Base-by-base conservation (phyloP, 2,329 filamentous ascomycete species). In the Alternaria brassicicola region DNA sequence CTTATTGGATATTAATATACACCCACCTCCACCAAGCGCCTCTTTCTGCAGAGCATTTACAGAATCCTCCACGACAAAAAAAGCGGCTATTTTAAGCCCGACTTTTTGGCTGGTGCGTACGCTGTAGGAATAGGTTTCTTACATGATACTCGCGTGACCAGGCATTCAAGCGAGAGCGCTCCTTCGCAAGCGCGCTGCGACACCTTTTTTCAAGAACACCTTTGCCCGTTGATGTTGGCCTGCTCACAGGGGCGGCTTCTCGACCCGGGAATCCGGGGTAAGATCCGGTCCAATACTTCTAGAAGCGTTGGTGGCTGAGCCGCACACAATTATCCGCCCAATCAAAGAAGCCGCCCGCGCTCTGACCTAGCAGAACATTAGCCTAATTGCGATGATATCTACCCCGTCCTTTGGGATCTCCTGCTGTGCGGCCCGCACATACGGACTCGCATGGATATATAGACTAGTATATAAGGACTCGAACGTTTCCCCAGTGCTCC, bases 271-370 rank as follows among this genome's bases (percentile, higher is more conserved):
- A 43, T 57, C 49, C 52, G 57, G 57, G 60, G 30, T 48, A 9
- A 54, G 35, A 30, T 52, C 60, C 60, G 56, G 57, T 48, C 38
- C 53, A 62, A 52, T 54, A 57, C 60, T 57, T 52, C 60, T 46
- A 60, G 57, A 60, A 57, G 30, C 49, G 60, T 62, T 62, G 57
- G 57, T 62, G 60, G 60, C 60, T 60, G 39, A 57, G 57, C 45
- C 57, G 43, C 53, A 54, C 50, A 26, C 39, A 25, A 39, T 39
- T 39, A 36, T 36, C 36, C 47, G 12, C 30, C 59, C 55, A 62
- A 63, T 63, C 46, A 57, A 51, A 46, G 15, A 35, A 52, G 45
- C 26, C 54, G 57, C 41, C 42, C 26, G 49, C 25, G 51, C 60
- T 57, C 60, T 43, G 49, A 51, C 38, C 55, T 52, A 45, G 61